Conservation (phyloP, 192 early-diverging fungal genomes). For the Diversispora eburnea region DNA sequence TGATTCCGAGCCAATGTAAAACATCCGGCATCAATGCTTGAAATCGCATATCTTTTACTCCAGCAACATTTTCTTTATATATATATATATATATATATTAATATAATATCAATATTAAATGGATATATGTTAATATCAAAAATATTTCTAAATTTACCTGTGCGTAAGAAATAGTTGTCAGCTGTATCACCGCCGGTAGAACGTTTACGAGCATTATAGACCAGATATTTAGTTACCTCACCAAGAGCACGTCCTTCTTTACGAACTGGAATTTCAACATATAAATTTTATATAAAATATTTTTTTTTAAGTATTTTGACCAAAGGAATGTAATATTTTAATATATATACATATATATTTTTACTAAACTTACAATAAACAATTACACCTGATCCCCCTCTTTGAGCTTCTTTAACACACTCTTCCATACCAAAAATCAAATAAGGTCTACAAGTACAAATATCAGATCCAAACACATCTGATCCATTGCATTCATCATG, state of each 20-base stretch:
- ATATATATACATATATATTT: constrained; percentile 11
- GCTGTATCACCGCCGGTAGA: constrained; percentile 86
- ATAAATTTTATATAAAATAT: background rate
- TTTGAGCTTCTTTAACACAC: constrained; percentile 79
- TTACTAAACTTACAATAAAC: constrained; percentile 70
- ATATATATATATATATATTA: background rate
- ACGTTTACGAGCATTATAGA: constrained; percentile 90
- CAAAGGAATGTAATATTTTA: background rate
- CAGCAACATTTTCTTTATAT: constrained; percentile 67
- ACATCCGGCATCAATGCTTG: constrained; percentile 96
- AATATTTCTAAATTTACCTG: constrained; percentile 32
- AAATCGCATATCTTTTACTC: constrained; percentile 95
- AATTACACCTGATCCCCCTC: constrained; percentile 90
- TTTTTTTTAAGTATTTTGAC: background rate
- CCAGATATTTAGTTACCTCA: constrained; percentile 94
- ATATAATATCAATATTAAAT: background rate
- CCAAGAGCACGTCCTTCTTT: constrained; percentile 94
- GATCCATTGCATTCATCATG: constrained; percentile 97
- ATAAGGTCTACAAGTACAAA: constrained; percentile 81
- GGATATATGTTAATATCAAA: background rate
- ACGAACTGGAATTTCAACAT: constrained; percentile 53
- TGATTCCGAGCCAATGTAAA: constrained; percentile 92
- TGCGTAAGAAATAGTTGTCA: constrained; percentile 83
- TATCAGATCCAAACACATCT: constrained; percentile 83
- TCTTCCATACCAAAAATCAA: constrained; percentile 89